These are phyloP conservation scores for Microbotryum intermedium DNA, from an alignment of 1,284 basidiomycete genomes.

Conservation along the genomic window DNA sequence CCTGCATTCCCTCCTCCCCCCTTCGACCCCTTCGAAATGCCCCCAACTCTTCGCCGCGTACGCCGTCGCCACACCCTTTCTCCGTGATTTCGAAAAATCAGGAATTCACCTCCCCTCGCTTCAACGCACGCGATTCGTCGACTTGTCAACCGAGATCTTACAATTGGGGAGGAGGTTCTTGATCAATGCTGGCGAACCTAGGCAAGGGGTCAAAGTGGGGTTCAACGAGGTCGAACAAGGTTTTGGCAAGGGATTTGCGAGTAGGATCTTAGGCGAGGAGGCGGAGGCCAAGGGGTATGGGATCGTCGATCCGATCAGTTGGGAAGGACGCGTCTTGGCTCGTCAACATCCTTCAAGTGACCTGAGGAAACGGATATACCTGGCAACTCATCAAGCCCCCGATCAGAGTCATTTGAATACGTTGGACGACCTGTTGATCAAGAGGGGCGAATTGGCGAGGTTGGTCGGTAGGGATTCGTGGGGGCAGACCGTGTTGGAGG, in stretches of 20 bases:
- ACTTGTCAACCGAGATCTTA: constrained; percentile 85
- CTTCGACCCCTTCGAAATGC: constrained; percentile 20
- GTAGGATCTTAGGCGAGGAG: constrained; percentile 10
- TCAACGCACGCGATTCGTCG: constrained; percentile 72
- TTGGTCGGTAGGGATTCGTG: constrained; percentile 74
- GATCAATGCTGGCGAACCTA: constrained; percentile 38
- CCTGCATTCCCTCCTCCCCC: constrained; percentile 27
- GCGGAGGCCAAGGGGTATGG: not conserved
- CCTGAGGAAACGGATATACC: constrained; percentile 17
- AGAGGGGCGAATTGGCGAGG: constrained; percentile 66
- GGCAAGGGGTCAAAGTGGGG: constrained; percentile 51
- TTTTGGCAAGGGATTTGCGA: constrained; percentile 8
- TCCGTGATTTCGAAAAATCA: constrained; percentile 94
- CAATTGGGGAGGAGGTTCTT: constrained; percentile 79
- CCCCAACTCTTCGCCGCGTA: constrained; percentile 32
- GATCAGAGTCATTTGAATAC: constrained; percentile 55
- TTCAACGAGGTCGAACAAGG: constrained; percentile 13
- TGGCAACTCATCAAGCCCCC: constrained; percentile 36
- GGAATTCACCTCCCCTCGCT: constrained; percentile 79
- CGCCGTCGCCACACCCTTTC: constrained; percentile 73
- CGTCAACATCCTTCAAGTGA: constrained; percentile 21
- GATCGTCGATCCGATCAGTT: constrained; percentile 19
- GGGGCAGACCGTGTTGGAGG: constrained; percentile 70
- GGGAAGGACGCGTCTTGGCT: constrained; percentile 26
- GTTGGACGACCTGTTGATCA: constrained; percentile 64